Base-by-base conservation (phyloP, 768 basidiomycete species). In the Rubroboletus pulcherrimus region DNA sequence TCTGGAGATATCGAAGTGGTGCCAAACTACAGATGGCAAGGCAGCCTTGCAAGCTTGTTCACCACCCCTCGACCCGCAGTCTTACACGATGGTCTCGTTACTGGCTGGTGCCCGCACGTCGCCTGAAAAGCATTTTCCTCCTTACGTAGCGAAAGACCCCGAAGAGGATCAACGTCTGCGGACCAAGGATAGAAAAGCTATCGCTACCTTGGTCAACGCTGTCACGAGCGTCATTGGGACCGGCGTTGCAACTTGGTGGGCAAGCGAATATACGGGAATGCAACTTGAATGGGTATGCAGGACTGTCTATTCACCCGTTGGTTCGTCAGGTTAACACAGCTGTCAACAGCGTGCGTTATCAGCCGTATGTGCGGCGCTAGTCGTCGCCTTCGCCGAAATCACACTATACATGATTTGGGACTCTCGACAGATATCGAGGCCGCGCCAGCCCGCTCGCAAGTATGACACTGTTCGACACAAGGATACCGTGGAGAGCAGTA, bases 101-200 rank as follows among this genome's bases (percentile, higher is more conserved):
- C 81, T 93, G 6, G 89, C 91, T 15, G 91, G 91, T 37, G 79
- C 85, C 7, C 81, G 78, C 42, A 86, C 90, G n/a, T 89, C 89
- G 7, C 91, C 91, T 21, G 83, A 88, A 55, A 81, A 86, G 51
- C 83, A 77, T 35, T 88, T 90, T 56, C 84, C 84, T 33, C 60
- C 72, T 9, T 81, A 83, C 61, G 55, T 64, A 5, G 77, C 75
- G 21, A 72, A 69, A 54, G 77, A 77, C 54, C 78, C 78, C 31
- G 78, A 81, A 58, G 74, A 79, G 53, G 65, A 80, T 14, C 77
- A 75, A 43, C 75, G 73, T 41, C 71, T 76, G 35, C 78, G 71
- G 50, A 69, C 72, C 26, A 77, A 77, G 41, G 89, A 92, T 55
- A 74, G 80, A 52, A 84, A 84, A 55, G 81, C 84, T 12, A 82